A percentile compares a stretch with the other conserved stretches of the same genome.
These are phyloP conservation scores for Lentinula lateritia DNA, from an alignment of 768 basidiomycete species.

Conservation along the genomic window DNA sequence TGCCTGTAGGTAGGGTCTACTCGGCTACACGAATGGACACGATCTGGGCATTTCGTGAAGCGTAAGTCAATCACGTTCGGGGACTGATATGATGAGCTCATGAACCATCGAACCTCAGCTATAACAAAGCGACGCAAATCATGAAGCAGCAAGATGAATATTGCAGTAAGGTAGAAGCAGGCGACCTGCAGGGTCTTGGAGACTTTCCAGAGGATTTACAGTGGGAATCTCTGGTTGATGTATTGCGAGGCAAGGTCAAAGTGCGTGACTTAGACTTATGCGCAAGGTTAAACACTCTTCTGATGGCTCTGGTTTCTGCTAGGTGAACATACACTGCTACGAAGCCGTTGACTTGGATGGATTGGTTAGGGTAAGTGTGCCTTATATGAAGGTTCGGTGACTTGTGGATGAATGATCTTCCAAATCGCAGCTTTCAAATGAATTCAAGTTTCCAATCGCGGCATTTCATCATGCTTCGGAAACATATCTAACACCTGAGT, in stretches of 20 bases:
- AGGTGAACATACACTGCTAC: slow-evolving; percentile 55
- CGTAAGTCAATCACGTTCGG: slow-evolving; percentile 30
- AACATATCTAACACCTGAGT: slow-evolving; percentile 54
- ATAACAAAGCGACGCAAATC: slow-evolving; percentile 62
- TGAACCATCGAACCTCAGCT: slow-evolving; percentile 28
- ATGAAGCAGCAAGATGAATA: slow-evolving; percentile 65
- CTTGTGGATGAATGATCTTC: background rate
- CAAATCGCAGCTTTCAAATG: slow-evolving; percentile 27
- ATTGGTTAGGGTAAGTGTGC: slow-evolving; percentile 53
- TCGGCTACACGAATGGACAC: slow-evolving; percentile 61
- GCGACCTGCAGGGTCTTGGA: background rate
- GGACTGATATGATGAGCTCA: slow-evolving; percentile 12
- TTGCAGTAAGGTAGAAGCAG: slow-evolving; percentile 38
- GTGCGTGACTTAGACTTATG: slow-evolving; percentile 22
- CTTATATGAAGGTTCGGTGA: background rate
- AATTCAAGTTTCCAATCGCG: slow-evolving; percentile 29
- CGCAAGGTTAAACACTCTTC: background rate
- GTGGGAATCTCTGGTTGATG: slow-evolving; percentile 77
- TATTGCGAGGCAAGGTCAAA: slow-evolving; percentile 73
- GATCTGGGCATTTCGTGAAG: slow-evolving; percentile 61
- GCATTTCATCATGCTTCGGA: slow-evolving; percentile 62
- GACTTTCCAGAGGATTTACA: slow-evolving; percentile 67
- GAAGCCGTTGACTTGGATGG: slow-evolving; percentile 66
- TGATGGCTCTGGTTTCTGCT: background rate
- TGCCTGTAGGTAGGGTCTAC: slow-evolving; percentile 29